Percentiles rank a stretch among this genome's conserved stretches.
Conservation (phyloP, 2,329 filamentous ascomycete genomes). For the Tolypocladium cylindrosporum region DNA sequence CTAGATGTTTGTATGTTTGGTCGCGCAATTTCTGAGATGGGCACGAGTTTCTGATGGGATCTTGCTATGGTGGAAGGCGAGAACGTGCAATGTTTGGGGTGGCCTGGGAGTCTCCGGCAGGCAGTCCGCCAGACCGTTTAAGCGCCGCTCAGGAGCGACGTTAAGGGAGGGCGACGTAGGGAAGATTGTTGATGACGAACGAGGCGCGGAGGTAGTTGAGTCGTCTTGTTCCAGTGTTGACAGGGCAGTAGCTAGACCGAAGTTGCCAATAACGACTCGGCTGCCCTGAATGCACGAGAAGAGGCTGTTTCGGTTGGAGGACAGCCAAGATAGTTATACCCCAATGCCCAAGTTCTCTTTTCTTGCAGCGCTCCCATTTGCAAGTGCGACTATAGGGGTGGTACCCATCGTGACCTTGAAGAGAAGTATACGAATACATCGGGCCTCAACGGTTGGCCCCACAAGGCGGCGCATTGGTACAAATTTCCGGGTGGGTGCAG, state of each 20-base stretch:
- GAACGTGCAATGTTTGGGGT: background rate
- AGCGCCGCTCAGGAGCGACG: background rate
- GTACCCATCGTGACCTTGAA: background rate
- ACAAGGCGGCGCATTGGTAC: background rate
- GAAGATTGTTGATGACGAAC: background rate
- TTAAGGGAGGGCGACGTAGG: background rate
- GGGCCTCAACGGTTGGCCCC: background rate
- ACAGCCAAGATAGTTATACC: slow-evolving; percentile 1
- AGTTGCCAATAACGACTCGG: background rate
- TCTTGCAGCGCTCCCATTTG: background rate
- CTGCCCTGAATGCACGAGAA: background rate
- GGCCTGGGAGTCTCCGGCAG: background rate
- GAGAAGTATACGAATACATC: background rate
- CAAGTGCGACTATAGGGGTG: background rate
- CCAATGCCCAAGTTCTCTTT: background rate
- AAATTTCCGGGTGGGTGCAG: background rate
- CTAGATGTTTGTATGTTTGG: slow-evolving; percentile 3
- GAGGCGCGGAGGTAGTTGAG: background rate
- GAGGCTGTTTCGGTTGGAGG: background rate
- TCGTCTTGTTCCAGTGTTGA: background rate
- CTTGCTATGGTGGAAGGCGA: background rate
- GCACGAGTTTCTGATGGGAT: background rate
- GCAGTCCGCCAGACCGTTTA: background rate
- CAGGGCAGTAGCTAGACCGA: background rate
- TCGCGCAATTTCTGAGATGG: background rate